phyloP scores from a whole-genome alignment of 2,329 filamentous ascomycete genomes.

The Chaetomiaceae sp. region DNA sequence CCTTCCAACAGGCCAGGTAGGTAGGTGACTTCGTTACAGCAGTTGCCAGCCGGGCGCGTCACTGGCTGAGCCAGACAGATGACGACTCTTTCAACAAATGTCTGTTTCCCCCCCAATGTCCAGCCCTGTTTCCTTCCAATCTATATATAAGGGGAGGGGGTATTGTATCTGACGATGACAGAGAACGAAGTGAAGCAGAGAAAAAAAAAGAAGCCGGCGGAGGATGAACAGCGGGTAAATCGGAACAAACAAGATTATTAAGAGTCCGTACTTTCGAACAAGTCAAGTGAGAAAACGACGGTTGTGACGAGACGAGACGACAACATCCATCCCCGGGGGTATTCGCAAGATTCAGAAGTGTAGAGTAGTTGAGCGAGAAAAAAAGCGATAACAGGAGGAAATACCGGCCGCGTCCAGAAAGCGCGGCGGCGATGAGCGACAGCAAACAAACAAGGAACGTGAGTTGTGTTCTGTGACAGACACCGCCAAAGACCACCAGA shows the following conservation, averaged over 20 bases:
- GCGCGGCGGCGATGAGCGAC: background rate
- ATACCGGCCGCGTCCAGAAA: slow-evolving; percentile 9
- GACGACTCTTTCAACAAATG: too few species aligned
- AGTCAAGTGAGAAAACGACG: too few species aligned
- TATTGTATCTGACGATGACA: slow-evolving; percentile 1
- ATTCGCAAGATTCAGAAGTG: slow-evolving; percentile 10
- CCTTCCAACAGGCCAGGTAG: too few species aligned
- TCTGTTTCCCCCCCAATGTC: too few species aligned
- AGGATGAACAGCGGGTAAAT: background rate
- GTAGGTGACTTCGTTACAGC: too few species aligned
- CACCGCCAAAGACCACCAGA: slow-evolving; percentile 2
- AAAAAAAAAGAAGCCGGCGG: background rate
- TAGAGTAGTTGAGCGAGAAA: too few species aligned
- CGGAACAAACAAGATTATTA: slow-evolving; percentile 5
- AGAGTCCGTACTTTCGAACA: slow-evolving; percentile 9
- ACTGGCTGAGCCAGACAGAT: too few species aligned
- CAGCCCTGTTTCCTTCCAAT: slow-evolving; percentile 9
- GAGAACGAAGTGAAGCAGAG: too few species aligned
- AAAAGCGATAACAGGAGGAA: background rate
- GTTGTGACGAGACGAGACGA: background rate
- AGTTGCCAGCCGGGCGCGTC: too few species aligned
- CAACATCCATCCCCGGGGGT: slow-evolving; percentile 12
- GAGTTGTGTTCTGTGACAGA: slow-evolving; percentile 1
- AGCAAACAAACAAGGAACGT: background rate
- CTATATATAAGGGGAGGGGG: slow-evolving; percentile 10